These are phyloP conservation scores for Penicillium sp. DNA, from an alignment of 2,329 filamentous ascomycete genomes.

Conservation along the genomic window DNA sequence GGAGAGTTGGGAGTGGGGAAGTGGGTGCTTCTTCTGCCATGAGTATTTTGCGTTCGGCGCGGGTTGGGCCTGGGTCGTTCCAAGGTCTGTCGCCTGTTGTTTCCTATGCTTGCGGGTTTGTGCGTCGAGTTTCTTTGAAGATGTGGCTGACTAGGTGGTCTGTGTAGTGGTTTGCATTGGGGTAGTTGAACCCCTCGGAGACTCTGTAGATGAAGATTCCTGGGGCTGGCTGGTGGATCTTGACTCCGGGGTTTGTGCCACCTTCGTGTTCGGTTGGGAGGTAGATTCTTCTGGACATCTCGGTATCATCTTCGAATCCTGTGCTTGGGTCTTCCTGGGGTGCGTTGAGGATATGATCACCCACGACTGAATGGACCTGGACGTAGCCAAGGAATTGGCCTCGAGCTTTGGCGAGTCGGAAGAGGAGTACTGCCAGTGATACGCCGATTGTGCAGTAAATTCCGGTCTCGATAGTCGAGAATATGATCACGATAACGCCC, in stretches of 20 bases:
- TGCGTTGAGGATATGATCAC: slow-evolving; percentile 44
- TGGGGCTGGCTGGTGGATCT: slow-evolving; percentile 75
- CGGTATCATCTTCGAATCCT: neutral
- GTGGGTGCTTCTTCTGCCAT: slow-evolving; percentile 44
- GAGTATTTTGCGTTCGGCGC: slow-evolving; percentile 47
- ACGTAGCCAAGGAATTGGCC: slow-evolving; percentile 81
- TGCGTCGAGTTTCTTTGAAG: slow-evolving; percentile 68
- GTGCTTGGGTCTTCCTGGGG: neutral
- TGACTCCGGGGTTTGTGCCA: slow-evolving; percentile 77
- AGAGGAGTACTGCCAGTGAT: slow-evolving; percentile 73
- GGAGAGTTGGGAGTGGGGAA: slow-evolving; percentile 63
- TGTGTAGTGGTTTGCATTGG: slow-evolving; percentile 81
- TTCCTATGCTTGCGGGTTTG: slow-evolving; percentile 63
- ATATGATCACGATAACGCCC: slow-evolving; percentile 82
- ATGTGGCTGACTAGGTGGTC: slow-evolving; percentile 71
- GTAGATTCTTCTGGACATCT: slow-evolving; percentile 56
- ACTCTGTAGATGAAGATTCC: slow-evolving; percentile 93
- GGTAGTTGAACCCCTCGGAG: slow-evolving; percentile 88
- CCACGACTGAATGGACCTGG: slow-evolving; percentile 55
- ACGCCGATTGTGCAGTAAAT: slow-evolving; percentile 79
- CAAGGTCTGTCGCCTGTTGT: slow-evolving; percentile 76
- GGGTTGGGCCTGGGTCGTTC: slow-evolving; percentile 79
- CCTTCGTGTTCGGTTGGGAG: slow-evolving; percentile 79
- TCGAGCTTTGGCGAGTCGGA: slow-evolving; percentile 73
- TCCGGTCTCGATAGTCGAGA: slow-evolving; percentile 83